Evolutionary conservation across 768 basidiomycete species (phyloP), one percentile per base, ranked within the genome.

Genomic region (Leccinum truebloodii): DNA sequence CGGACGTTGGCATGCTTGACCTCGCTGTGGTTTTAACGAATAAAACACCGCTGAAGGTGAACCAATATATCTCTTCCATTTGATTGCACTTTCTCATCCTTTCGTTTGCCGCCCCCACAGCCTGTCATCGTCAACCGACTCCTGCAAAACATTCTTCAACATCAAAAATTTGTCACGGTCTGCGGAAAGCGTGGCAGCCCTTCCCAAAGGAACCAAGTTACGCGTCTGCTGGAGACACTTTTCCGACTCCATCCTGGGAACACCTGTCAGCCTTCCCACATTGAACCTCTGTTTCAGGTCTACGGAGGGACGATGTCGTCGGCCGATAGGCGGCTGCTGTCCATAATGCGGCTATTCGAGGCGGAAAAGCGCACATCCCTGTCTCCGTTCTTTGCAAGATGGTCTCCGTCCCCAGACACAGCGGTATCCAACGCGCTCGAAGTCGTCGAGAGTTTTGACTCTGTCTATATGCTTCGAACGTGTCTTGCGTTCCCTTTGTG

Each of bases 231-330:
- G 4, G 79, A 85, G 50, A 73, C 76, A 3, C 78, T 96, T 2
- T 97, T 95, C 78, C 73, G 82, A 58, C 80, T 88, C 14, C 87
- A 95, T 67, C 92, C 94, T 0, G 74, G 79, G 13, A 53, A 93
- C 66, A 89, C 94, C 2, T 95, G 92, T 67, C 95, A 96, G 70
- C 81, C 87, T 10, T 88, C 84, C 3, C 92, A 95, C 64, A 75
- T 95, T 49, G 87, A 91, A 51, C 92, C 92, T 1, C 78, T 98
- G 37, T 73, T 90, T 49, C 77, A 75, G 20, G 76, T 94, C 1
- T 98, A 98, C 70, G 75, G 82, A 9, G 95, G 90, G 1, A 90
- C 90, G 0, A 71, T 90, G n/a, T 83, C 86, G 0, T 53, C 14
- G 16, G n/a, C 62, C 2, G 95, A 98, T 69, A 79, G 81, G 28